Base-by-base conservation (phyloP, 306 rosid species). In the Citrullus mucosospermus region DNA sequence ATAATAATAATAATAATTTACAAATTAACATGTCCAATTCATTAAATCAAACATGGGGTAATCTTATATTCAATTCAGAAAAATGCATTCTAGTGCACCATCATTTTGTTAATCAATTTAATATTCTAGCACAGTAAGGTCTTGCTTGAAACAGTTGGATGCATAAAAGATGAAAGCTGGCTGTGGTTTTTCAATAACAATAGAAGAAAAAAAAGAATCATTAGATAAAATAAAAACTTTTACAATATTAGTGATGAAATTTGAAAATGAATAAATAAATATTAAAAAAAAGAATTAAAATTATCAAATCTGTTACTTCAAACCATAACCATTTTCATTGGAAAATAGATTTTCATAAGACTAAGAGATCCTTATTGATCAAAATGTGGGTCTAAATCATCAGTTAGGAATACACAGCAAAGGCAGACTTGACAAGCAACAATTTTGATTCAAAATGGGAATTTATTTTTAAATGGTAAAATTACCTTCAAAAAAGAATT, bases 401-500 rank as follows among this genome's bases (percentile, higher is more conserved):
- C 36, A 32, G 36, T 32, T 32, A 2, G 36, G 36, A 32, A 32
- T 32, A 32, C 36, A 32, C 36, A 32, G 36, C 36, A 32, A 2
- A 32, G 36, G 36, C 36, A 32, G 18, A n/a, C 1, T 10, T 20
- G 44, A 43, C 22, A 5, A 17, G 34, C 55, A n/a, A 70, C 39
- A 6, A 48, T 71, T 48, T 28, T 22, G 7, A 44, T 71, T 22
- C 59, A 48, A 28, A 22, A 69, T 14, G n/a, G 28, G 6, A 71
- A 71, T 6, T 48, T 22, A 20, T 6, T 44, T 71, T 28, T 14
- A 28, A 72, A 72, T 72, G 78, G n/a, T 18, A 60, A 38, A 36
- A 55, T 79, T 85, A 95, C 99, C 97, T 95, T 95, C 78, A 85
- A 79, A 82, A 95, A 92, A 63, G 92, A 80, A 79, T 60, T 82